Conservation (phyloP, 2,329 filamentous ascomycete species). For the Fusarium nygamai region DNA sequence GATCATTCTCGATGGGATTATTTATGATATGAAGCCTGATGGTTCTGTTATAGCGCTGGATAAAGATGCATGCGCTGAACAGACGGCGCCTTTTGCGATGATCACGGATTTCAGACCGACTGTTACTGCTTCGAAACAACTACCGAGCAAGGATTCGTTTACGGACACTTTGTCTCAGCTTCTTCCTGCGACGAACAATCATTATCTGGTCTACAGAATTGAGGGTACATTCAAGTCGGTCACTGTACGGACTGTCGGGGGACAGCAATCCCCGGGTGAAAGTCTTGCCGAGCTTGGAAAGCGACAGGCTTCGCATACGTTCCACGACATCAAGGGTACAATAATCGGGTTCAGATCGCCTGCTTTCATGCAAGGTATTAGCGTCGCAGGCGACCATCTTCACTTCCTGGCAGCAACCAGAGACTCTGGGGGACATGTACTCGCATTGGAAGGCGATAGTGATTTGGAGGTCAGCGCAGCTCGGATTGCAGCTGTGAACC, state of each 20-base stretch:
- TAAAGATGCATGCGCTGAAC: background rate
- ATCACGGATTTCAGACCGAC: conserved; percentile 6
- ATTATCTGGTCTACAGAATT: conserved; percentile 9
- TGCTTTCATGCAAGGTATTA: conserved; percentile 25
- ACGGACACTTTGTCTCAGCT: background rate
- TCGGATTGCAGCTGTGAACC: background rate
- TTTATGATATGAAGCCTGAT: conserved; percentile 32
- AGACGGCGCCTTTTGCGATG: conserved; percentile 28
- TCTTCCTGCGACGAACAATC: conserved; percentile 10
- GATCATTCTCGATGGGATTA: conserved; percentile 28
- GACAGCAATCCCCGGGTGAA: conserved; percentile 17
- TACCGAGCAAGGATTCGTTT: background rate
- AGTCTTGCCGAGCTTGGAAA: conserved; percentile 29
- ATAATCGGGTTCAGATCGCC: conserved; percentile 26
- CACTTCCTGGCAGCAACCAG: conserved; percentile 10
- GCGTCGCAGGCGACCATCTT: conserved; percentile 28
- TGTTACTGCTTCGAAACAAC: background rate
- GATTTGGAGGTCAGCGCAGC: conserved; percentile 3
- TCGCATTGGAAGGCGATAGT: conserved; percentile 10
- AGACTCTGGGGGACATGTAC: conserved; percentile 20
- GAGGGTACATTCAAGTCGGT: conserved; percentile 17
- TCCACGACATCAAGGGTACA: background rate
- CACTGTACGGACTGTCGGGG: conserved; percentile 14
- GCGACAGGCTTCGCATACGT: conserved; percentile 14
- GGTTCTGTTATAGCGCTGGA: conserved; percentile 13